A percentile compares a stretch with the other conserved stretches of the same genome.
Conservation (phyloP, 176 grass and related monocot genomes). For the Cocos nucifera region DNA sequence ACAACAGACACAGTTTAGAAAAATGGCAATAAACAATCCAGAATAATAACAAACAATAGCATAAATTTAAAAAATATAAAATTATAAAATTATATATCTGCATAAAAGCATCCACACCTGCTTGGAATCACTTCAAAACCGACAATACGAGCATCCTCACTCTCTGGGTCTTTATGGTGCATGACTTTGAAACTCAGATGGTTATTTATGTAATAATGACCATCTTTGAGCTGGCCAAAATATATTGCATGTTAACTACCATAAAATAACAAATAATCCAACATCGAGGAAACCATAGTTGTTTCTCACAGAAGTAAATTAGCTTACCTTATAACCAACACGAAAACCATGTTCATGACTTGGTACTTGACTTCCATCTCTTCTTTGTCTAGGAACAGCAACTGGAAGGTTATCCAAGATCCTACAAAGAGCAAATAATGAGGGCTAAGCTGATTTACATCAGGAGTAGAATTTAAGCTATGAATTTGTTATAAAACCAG, state of each 20-base stretch:
- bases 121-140: conserved; percentile 83
- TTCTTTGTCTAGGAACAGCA: conserved; percentile 59
- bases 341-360: conserved; percentile 68
- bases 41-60: not conserved
- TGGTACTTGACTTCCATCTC: conserved; percentile 52
- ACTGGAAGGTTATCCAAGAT: conserved; percentile 81
- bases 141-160: conserved; percentile 59
- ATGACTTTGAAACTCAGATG: conserved; percentile 76
- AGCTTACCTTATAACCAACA: conserved; percentile 70
- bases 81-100: not conserved
- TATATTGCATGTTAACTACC: conserved; percentile 17
- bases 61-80: conserved; percentile 1
- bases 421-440: conserved; percentile 18
- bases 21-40: not conserved
- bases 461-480: too few relatives aligned
- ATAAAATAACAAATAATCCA: conserved; percentile 7
- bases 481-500: too few relatives aligned
- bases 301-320: not conserved
- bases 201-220: conserved; percentile 75
- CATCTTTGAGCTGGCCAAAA: conserved; percentile 53
- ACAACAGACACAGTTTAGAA: not conserved
- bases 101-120: conserved; percentile 33
- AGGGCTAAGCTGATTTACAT: not conserved
- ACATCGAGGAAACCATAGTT: too few relatives aligned
- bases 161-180: conserved; percentile 52